Conservation (phyloP, 192 early-diverging fungal genomes). For the Backusella macrospora region DNA sequence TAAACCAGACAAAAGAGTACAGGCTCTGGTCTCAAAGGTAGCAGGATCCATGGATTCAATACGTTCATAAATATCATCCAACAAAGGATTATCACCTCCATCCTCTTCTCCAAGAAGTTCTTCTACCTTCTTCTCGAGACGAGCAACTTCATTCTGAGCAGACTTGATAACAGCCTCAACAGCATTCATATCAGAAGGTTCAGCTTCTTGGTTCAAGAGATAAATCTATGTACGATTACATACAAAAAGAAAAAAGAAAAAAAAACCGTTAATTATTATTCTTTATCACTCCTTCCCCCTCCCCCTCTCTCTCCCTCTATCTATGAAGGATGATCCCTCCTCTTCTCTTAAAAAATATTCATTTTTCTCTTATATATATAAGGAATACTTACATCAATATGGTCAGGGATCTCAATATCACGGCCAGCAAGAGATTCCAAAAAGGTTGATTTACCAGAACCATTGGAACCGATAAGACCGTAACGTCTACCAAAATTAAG, state of each 20-base stretch:
- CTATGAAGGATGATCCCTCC: background rate
- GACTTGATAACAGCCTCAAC: conserved; percentile 89
- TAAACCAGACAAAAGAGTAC: conserved; percentile 89
- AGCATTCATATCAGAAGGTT: conserved; percentile 90
- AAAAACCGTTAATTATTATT: background rate
- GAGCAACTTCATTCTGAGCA: conserved; percentile 87
- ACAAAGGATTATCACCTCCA: conserved; percentile 80
- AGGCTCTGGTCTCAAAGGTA: conserved; percentile 94
- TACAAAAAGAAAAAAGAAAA: background rate
- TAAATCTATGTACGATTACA: conserved; percentile 62
- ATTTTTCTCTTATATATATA: background rate
- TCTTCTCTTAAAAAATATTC: background rate
- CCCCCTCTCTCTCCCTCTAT: background rate
- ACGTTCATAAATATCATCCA: conserved; percentile 96
- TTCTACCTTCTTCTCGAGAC: conserved; percentile 92
- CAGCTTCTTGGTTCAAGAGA: conserved; percentile 94
- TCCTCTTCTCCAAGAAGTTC: conserved; percentile 81
- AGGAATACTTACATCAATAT: conserved; percentile 81
- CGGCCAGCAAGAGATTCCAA: conserved; percentile 88
- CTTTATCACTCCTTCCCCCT: background rate
- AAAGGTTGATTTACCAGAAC: conserved; percentile 92
- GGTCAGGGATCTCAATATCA: conserved; percentile 93
- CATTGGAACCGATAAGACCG: conserved; percentile 94
- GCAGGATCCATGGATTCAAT: conserved; percentile 91
- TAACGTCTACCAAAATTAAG: conserved; percentile 96